Percentiles rank a stretch among this genome's conserved stretches.
phyloP scores from a whole-genome alignment of 2,329 filamentous ascomycete species.

The Elsinoe ampelina region DNA sequence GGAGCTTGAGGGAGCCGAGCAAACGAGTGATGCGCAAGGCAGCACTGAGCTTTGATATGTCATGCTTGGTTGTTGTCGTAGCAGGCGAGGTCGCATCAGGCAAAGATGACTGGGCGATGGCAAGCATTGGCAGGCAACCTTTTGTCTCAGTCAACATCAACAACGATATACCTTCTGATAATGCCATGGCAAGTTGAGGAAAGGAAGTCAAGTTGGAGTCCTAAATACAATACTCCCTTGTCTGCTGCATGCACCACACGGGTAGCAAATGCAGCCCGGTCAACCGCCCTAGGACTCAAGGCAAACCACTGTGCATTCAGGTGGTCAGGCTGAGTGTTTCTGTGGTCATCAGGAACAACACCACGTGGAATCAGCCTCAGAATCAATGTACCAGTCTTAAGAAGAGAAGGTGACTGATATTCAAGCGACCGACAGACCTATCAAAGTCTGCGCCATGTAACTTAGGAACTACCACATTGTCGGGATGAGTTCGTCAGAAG shows the following conservation, averaged over 20 bases:
- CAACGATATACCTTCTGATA: neutral
- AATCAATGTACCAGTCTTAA: neutral
- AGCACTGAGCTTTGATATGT: neutral
- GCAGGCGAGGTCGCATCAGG: neutral
- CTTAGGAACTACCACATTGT: neutral
- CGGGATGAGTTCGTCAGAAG: neutral
- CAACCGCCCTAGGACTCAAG: neutral
- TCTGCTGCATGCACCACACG: neutral
- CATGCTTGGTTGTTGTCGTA: neutral
- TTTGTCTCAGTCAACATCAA: neutral
- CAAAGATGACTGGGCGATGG: neutral
- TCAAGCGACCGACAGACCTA: neutral
- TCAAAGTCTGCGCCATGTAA: neutral
- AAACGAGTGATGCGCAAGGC: neutral
- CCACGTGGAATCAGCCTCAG: conserved; percentile 4
- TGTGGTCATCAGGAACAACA: neutral
- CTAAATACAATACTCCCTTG: neutral
- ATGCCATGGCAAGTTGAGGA: neutral
- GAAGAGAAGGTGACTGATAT: neutral
- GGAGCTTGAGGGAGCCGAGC: neutral
- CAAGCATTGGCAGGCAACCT: neutral
- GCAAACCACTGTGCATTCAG: neutral
- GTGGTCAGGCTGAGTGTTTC: conserved; percentile 2
- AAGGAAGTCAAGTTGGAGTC: neutral
- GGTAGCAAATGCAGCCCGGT: neutral